These are phyloP conservation scores for Ceratocystis cubensis DNA, from an alignment of 2,329 filamentous ascomycete species.

Conservation along the genomic window DNA sequence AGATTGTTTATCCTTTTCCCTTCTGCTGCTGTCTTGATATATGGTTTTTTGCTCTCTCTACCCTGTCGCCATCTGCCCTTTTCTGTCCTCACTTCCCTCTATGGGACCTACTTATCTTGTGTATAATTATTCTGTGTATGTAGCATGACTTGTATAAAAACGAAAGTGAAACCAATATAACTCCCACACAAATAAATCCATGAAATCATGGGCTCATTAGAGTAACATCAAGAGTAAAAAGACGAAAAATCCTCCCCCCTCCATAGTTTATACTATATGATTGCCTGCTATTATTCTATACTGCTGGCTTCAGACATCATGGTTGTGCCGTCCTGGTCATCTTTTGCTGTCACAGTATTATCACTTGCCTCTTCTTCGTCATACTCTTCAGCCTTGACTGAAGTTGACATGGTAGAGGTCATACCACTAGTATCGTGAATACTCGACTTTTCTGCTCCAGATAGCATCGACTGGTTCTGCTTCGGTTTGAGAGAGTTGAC, in stretches of 20 bases:
- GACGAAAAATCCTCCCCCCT: not conserved
- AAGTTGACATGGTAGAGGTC: not conserved
- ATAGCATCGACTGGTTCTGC: conserved; percentile 32
- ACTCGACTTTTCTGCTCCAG: conserved; percentile 6
- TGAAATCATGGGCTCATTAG: conserved; percentile 13
- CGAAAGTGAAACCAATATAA: conserved; percentile 8
- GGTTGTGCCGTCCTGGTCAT: conserved; percentile 11
- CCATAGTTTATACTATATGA: not conserved
- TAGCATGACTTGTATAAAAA: conserved; percentile 8
- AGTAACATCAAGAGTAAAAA: not conserved
- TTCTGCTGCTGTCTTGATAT: not conserved
- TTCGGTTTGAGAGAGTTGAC: conserved; percentile 44
- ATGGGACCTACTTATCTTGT: not conserved
- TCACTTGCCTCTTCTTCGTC: conserved; percentile 18
- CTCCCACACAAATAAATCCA: conserved; percentile 6
- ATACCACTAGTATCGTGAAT: conserved; percentile 11
- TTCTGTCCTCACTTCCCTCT: not conserved
- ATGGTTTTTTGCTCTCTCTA: no score
- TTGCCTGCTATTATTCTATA: conserved; percentile 11
- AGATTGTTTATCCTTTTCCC: no score
- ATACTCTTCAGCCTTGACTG: conserved; percentile 15
- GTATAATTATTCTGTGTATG: not conserved
- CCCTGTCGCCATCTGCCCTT: not conserved
- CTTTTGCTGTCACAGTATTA: conserved; percentile 13
- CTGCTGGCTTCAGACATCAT: conserved; percentile 15